phyloP scores from a whole-genome alignment of 345 rosid species.

The Brassica juncea region DNA sequence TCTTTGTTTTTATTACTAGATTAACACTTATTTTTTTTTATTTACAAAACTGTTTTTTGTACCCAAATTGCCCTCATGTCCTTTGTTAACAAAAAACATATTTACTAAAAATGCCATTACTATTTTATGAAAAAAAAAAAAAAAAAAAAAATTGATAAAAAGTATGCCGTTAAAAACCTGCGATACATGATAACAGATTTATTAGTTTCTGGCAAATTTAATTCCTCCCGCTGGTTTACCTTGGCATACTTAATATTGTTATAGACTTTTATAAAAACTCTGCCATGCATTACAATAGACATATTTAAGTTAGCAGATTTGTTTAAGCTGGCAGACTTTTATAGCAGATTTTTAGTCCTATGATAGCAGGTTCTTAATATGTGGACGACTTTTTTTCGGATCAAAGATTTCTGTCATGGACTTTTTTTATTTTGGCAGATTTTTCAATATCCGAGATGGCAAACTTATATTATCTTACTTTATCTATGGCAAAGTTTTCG shows the following conservation, averaged over 20 bases:
- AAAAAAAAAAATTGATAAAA: neutral
- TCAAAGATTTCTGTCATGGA: neutral
- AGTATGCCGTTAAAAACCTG: neutral
- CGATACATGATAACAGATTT: neutral
- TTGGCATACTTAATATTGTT: neutral
- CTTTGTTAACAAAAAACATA: neutral
- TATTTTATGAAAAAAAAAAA: neutral
- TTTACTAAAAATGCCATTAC: neutral
- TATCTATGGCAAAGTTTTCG: neutral
- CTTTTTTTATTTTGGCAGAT: neutral
- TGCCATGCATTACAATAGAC: neutral
- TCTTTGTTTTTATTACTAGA: neutral
- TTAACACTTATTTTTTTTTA: neutral
- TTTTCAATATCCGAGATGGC: neutral
- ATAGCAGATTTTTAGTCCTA: neutral
- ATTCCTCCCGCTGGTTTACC: neutral
- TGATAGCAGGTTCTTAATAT: neutral
- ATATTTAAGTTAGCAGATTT: neutral
- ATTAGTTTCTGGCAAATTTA: neutral
- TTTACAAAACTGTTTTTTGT: neutral
- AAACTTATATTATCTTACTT: neutral
- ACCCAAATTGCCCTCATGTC: neutral
- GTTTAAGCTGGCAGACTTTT: neutral
- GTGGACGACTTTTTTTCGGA: neutral
- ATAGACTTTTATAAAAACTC: neutral